A percentile compares a stretch with the other conserved stretches of the same genome.
These are phyloP conservation scores for Colletotrichum tabaci DNA, from an alignment of 2,329 filamentous ascomycete genomes.

Conservation along the genomic window DNA sequence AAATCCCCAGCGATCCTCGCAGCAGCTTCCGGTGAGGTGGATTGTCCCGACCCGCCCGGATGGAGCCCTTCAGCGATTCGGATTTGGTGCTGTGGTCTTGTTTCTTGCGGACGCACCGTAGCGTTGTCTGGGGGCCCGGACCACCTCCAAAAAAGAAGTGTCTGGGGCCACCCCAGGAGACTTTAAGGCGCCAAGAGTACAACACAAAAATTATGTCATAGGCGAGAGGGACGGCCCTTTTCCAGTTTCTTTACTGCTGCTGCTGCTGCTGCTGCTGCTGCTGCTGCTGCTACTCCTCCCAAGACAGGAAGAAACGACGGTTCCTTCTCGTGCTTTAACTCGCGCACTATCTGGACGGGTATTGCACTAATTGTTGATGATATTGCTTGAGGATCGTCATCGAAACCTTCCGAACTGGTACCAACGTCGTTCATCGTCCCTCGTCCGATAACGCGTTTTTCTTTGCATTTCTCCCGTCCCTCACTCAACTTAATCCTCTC, in stretches of 20 bases:
- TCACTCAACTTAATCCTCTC: slow-evolving; percentile 20
- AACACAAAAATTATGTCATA: slow-evolving; percentile 41
- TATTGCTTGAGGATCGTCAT: slow-evolving; percentile 30
- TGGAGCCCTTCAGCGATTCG: background rate
- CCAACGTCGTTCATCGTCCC: slow-evolving; percentile 5
- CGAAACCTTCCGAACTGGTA: slow-evolving; percentile 10
- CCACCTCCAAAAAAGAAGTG: slow-evolving; percentile 11
- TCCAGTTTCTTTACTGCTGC: background rate
- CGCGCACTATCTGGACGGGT: too few relatives aligned
- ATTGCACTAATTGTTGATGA: background rate
- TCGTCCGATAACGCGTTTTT: slow-evolving; percentile 27
- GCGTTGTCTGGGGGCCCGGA: slow-evolving; percentile 17
- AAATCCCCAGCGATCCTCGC: slow-evolving; percentile 40
- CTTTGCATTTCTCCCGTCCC: slow-evolving; percentile 29
- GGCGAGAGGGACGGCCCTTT: slow-evolving; percentile 5
- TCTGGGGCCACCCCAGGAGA: slow-evolving; percentile 9
- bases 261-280: slow-evolving; percentile 7
- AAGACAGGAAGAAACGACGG: background rate
- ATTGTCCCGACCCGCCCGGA: background rate
- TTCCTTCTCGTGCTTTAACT: background rate
- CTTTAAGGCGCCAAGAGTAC: background rate
- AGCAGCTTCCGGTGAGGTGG: slow-evolving; percentile 40
- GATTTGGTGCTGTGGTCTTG: background rate
- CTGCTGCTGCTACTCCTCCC: slow-evolving; percentile 14
- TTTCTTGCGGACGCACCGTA: slow-evolving; percentile 31